Percentiles rank a stretch among this genome's conserved stretches.
Conservation (phyloP, 768 basidiomycete genomes). For the Austroboletus festivus region DNA sequence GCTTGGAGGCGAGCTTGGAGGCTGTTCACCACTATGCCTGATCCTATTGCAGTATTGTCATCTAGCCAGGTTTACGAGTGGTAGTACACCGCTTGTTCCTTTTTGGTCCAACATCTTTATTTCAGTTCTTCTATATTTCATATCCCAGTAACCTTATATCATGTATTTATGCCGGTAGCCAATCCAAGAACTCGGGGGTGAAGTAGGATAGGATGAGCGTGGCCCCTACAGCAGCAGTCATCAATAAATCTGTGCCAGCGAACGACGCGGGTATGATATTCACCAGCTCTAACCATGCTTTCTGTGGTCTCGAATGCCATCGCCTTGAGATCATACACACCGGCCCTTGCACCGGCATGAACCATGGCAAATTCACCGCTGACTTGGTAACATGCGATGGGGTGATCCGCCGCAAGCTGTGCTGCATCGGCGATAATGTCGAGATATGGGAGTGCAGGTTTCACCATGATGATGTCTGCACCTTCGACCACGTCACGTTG, state of each 20-base stretch:
- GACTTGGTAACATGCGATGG: constrained; percentile 96
- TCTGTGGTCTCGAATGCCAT: constrained; percentile 96
- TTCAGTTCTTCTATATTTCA: no score
- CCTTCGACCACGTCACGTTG: constrained; percentile 87
- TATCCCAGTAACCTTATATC: no score
- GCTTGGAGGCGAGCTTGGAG: no score
- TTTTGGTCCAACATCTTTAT: no score
- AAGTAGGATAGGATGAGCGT: constrained; percentile 93
- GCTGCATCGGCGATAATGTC: constrained; percentile 92
- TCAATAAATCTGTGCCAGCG: constrained; percentile 2
- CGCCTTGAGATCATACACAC: constrained; percentile 85
- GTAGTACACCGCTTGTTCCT: no score
- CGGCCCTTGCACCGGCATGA: constrained; percentile 87
- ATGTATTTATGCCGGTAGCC: constrained; percentile 46
- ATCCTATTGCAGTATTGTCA: no score
- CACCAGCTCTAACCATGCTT: constrained; percentile 89
- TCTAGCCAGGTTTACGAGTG: no score
- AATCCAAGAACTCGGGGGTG: constrained; percentile 93
- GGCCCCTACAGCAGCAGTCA: constrained; percentile 59
- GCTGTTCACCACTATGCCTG: no score
- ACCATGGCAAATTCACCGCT: constrained; percentile 98
- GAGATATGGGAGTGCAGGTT: constrained; percentile 93
- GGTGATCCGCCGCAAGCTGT: constrained; percentile 77
- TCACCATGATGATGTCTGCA: constrained; percentile 99
- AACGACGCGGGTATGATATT: constrained; percentile 21